Conservation (phyloP, 768 basidiomycete genomes). For the Termitomyces sp. region DNA sequence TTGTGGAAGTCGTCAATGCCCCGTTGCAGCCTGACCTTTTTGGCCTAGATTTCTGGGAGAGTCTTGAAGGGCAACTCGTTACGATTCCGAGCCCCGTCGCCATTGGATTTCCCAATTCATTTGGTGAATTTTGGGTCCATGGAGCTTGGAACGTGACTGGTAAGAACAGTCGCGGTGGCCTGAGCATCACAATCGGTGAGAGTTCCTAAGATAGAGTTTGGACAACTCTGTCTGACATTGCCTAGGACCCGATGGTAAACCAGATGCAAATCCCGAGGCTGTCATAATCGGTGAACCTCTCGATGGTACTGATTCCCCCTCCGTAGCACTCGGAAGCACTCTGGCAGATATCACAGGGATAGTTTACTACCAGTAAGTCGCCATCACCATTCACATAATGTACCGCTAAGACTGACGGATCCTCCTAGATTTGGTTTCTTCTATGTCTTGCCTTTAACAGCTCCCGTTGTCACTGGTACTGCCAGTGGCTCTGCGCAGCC, state of each 20-base stretch:
- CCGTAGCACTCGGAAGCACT: constrained; percentile 37
- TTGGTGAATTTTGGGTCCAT: constrained; percentile 54
- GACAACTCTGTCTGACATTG: neutral
- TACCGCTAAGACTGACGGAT: neutral
- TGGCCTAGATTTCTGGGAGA: constrained; percentile 63
- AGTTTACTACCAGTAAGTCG: constrained; percentile 44
- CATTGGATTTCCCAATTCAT: constrained; percentile 44
- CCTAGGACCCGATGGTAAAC: constrained; percentile 42
- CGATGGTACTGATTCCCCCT: constrained; percentile 47
- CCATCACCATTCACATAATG: neutral
- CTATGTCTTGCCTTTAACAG: constrained; percentile 52
- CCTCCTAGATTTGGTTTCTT: constrained; percentile 41
- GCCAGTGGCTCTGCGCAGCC: constrained; percentile 30
- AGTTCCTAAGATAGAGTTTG: neutral
- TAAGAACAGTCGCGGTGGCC: constrained; percentile 48
- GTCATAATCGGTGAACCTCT: constrained; percentile 49
- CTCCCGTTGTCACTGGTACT: constrained; percentile 37
- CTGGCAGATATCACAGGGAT: constrained; percentile 51
- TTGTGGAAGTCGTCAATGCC: constrained; percentile 38
- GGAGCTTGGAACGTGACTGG: constrained; percentile 54
- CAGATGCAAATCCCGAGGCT: constrained; percentile 54
- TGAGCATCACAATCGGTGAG: constrained; percentile 44
- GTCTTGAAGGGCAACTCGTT: constrained; percentile 54
- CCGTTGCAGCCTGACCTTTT: constrained; percentile 44
- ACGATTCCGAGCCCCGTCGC: constrained; percentile 42